Evolutionary conservation across 345 rosid species (phyloP).

Genomic region (Turnera subulata): DNA sequence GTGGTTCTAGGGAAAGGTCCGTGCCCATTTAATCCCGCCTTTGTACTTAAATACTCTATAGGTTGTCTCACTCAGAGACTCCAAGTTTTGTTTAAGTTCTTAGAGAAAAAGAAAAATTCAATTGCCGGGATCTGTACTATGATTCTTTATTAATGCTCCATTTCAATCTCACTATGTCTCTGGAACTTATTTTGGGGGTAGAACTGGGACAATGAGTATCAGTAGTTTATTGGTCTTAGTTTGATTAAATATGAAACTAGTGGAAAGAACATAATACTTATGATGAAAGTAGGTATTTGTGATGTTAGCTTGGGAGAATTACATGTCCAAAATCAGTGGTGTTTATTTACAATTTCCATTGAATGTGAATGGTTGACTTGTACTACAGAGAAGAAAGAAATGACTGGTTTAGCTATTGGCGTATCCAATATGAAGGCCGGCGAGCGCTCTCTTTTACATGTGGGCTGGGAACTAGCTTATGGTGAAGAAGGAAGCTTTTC

Average conservation of each 20-base stretch:
- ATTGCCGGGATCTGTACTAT: neutral
- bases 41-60: neutral
- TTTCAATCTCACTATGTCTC: neutral
- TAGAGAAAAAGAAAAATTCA: too few relatives aligned
- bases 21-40: neutral
- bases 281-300: neutral
- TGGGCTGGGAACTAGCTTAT: slow-evolving; percentile 91
- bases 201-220: neutral
- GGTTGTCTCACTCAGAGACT: neutral
- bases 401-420: slow-evolving; percentile 89
- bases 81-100: neutral
- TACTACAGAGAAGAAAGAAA: slow-evolving; percentile 76
- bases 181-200: neutral
- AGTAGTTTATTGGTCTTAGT: neutral
- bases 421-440: slow-evolving; percentile 86
- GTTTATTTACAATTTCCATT: neutral
- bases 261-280: neutral
- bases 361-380: slow-evolving; percentile 5
- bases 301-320: neutral
- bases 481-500: slow-evolving; percentile 97
- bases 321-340: neutral
- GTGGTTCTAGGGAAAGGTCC: slow-evolving; percentile 84
- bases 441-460: slow-evolving; percentile 71
- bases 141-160: neutral
- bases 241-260: neutral